phyloP scores from a whole-genome alignment of 768 basidiomycete genomes.

The Xerocomellus intermedius region DNA sequence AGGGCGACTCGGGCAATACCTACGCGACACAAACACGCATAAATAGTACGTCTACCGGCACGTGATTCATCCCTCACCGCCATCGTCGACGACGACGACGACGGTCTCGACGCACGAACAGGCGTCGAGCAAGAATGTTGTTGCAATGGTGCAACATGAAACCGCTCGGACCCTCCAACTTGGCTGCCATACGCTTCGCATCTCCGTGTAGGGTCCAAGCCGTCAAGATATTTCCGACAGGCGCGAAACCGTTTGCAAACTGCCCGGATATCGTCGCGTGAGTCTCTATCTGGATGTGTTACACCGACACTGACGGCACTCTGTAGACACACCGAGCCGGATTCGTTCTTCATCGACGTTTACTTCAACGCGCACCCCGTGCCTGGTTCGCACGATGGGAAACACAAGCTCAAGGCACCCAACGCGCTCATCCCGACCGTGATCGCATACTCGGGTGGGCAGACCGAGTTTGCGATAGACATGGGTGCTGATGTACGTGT shows the following conservation, averaged over 20 bases:
- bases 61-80: conserved; percentile 11
- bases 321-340: conserved; percentile 64
- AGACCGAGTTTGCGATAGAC: conserved; percentile 63
- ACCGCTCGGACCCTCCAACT: conserved; percentile 53
- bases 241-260: conserved; percentile 57
- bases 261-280: conserved; percentile 65
- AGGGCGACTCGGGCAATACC: not conserved
- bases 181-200: conserved; percentile 73
- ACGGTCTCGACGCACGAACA: not conserved
- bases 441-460: conserved; percentile 69
- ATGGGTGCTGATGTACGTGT: conserved; percentile 65
- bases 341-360: conserved; percentile 69
- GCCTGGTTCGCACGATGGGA: conserved; percentile 39
- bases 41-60: conserved; percentile 10
- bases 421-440: conserved; percentile 73
- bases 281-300: conserved; percentile 20
- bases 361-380: conserved; percentile 72
- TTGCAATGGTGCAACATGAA: conserved; percentile 67
- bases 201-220: conserved; percentile 65
- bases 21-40: conserved; percentile 7
- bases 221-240: conserved; percentile 69
- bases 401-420: conserved; percentile 59
- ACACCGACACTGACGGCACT: not conserved
- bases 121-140: conserved; percentile 37
- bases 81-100: not conserved